Conservation (phyloP, 192 early-diverging fungal species). For the Coemansia biformis region DNA sequence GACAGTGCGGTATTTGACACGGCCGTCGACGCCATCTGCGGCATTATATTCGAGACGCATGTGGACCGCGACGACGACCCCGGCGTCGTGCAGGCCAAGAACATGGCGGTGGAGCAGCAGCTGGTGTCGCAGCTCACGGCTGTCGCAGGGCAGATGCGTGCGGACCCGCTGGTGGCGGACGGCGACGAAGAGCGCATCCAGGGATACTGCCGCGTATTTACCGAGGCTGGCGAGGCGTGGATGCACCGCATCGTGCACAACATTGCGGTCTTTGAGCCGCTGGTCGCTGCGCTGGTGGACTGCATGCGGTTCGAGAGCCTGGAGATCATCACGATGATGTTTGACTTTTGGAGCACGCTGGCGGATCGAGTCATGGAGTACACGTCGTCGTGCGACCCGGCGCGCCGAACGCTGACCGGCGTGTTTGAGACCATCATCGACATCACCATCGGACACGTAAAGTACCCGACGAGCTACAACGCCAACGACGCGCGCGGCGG, state of each 20-base stretch:
- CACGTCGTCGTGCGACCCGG: slow-evolving; percentile 48
- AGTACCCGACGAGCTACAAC: slow-evolving; percentile 61
- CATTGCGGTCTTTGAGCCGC: slow-evolving; percentile 60
- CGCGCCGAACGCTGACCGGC: slow-evolving; percentile 53
- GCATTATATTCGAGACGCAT: slow-evolving; percentile 69
- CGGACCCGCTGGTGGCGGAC: slow-evolving; percentile 46
- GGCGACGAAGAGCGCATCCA: slow-evolving; percentile 79
- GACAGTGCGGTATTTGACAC: slow-evolving; percentile 66
- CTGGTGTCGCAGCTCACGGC: slow-evolving; percentile 49
- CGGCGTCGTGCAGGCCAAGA: slow-evolving; percentile 49
- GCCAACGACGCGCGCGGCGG: slow-evolving; percentile 47
- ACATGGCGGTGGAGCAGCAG: slow-evolving; percentile 62
- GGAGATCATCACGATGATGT: slow-evolving; percentile 86
- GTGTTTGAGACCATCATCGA: slow-evolving; percentile 73
- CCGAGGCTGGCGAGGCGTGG: slow-evolving; percentile 87
- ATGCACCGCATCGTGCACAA: slow-evolving; percentile 64
- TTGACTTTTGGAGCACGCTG: slow-evolving; percentile 84
- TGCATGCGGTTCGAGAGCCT: slow-evolving; percentile 75
- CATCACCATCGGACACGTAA: slow-evolving; percentile 79
- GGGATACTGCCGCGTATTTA: slow-evolving; percentile 80
- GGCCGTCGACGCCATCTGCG: slow-evolving; percentile 77
- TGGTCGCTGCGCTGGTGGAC: slow-evolving; percentile 77
- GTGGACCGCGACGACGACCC: slow-evolving; percentile 41
- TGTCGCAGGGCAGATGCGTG: slow-evolving; percentile 35
- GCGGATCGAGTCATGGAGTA: slow-evolving; percentile 56